These are phyloP conservation scores for Scheffersomyces lignicola DNA, from an alignment of 1,139 yeast species.

Conservation along the genomic window DNA sequence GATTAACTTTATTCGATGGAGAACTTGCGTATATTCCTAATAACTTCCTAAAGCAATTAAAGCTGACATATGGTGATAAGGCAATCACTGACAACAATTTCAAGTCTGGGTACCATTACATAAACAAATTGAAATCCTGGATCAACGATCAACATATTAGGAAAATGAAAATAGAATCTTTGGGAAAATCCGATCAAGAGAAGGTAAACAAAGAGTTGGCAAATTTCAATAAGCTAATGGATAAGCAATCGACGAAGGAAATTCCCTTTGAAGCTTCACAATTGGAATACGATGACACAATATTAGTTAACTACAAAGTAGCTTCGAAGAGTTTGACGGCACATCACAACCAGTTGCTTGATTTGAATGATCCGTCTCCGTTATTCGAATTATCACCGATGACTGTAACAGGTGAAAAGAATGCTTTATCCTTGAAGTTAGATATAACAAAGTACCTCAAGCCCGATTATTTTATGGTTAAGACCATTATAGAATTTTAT, in stretches of 20 bases:
- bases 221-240: too few relatives aligned
- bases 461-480: not conserved
- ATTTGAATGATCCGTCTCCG: not conserved
- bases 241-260: too few relatives aligned
- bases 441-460: not conserved
- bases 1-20: slow-evolving; percentile 19
- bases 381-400: not conserved
- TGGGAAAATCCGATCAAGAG: not conserved
- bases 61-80: not conserved
- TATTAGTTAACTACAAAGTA: not conserved
- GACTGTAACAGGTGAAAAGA: too few relatives aligned
- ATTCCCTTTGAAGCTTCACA: not conserved
- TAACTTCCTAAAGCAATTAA: slow-evolving; percentile 5
- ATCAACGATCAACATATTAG: not conserved
- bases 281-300: not conserved
- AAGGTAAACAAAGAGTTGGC: not conserved
- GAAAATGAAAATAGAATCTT: not conserved
- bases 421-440: not conserved
- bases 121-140: not conserved
- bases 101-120: not conserved
- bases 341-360: not conserved
- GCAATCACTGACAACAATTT: not conserved
- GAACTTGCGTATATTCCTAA: slow-evolving; percentile 29
- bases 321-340: not conserved
- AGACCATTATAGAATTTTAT: not conserved